Evolutionary conservation across 73 alveolate species (phyloP).

Genomic region (Breviolum minutum): DNA sequence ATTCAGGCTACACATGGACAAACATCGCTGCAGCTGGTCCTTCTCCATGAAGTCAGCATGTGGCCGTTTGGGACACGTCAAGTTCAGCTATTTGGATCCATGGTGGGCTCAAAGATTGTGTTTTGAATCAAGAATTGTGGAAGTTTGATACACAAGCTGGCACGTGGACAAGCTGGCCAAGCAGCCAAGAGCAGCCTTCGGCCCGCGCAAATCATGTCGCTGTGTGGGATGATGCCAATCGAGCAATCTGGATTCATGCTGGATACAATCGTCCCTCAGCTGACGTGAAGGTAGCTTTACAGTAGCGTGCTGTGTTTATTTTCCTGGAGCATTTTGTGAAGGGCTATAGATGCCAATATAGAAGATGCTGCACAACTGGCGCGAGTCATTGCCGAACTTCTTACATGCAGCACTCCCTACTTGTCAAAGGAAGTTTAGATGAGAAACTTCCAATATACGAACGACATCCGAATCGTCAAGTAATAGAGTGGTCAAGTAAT

Average conservation of each 20-base stretch:
- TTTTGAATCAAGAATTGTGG: conserved; percentile 27
- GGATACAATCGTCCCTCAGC: conserved; percentile 15
- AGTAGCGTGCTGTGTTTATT: background rate
- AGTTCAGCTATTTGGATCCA: conserved; percentile 18
- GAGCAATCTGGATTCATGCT: conserved; percentile 35
- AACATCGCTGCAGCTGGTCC: background rate
- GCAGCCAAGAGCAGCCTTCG: background rate
- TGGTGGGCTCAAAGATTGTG: background rate
- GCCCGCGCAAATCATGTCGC: conserved; percentile 36
- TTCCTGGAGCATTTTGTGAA: background rate
- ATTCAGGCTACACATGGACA: background rate
- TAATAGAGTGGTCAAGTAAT: too few relatives aligned
- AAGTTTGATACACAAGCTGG: background rate
- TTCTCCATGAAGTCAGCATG: conserved; percentile 3
- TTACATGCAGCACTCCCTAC: background rate
- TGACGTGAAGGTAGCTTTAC: background rate
- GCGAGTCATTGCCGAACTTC: background rate
- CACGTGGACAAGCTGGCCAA: background rate
- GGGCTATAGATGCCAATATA: background rate
- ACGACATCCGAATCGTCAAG: too few relatives aligned
- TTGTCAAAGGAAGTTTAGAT: too few relatives aligned
- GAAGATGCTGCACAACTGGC: background rate
- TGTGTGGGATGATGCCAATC: background rate
- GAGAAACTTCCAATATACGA: too few relatives aligned
- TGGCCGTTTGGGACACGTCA: conserved; percentile 1